Base-by-base conservation (phyloP, 2,329 filamentous ascomycete genomes). In the Rhynchosporium secalis region DNA sequence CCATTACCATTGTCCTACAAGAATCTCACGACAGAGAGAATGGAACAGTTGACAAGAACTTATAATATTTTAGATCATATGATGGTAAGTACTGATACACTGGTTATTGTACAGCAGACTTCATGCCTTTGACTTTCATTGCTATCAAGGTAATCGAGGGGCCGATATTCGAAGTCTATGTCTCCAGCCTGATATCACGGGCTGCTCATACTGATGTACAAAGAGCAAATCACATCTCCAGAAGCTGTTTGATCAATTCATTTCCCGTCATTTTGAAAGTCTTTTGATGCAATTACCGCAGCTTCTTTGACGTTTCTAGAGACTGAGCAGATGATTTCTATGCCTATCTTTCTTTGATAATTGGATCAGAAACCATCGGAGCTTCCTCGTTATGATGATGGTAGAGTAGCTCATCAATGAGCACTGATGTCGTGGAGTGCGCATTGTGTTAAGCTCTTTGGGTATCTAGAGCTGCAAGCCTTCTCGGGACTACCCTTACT, bases 91-190 rank as follows among this genome's bases (percentile, higher is more conserved):
- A 28, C 7, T 10, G 26, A 9, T 10, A 7, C 36, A 4, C 38
- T 54, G 1, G 28, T 4, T 15, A 5, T 12, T 28, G 15, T 33
- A 20, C 40, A 26, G 8, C 12, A n/a, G 7, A 20, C 33, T 38
- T 29, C 20, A 20, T 20, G 20, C 20, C 20, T 20, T 20, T 20
- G 20, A 20, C 20, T 20, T 20, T 20, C 20, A 20, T 20, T 20
- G 20, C 12, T 20, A 41, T 41, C 33, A 6, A 46, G 28, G 28
- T 15, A 46, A 38, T 10, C n/a, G 29, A 28, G 7, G 40, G 41
- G 40, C 4, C 46, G 58, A 54, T 46, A 49, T 26, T 55, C 58
- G 29, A 31, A 60, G 58, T 46, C 38, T 48, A 54, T 40, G 48
- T 54, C 54, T 28, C 13, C 41, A 29, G n/a, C 57, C 46, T 54